Conservation (phyloP, 1,284 basidiomycete genomes). For the Marasmius fiardii region DNA sequence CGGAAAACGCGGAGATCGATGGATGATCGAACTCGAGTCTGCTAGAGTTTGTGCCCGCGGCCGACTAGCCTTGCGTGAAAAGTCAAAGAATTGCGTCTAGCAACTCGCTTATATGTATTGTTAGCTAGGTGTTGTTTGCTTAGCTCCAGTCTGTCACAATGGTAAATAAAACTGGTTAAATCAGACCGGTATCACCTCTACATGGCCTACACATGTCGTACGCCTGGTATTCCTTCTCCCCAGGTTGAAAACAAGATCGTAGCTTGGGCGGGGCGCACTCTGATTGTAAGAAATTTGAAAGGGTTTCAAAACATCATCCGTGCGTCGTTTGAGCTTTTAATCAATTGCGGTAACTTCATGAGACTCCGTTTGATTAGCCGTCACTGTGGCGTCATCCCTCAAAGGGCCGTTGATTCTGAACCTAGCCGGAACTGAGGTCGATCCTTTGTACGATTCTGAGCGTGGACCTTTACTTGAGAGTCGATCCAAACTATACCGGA, state of each 20-base stretch:
- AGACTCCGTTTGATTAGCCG: slow-evolving; percentile 41
- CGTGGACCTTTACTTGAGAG: slow-evolving; percentile 85
- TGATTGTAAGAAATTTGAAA: slow-evolving; percentile 89
- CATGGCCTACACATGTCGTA: slow-evolving; percentile 76
- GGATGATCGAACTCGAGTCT: too few species aligned
- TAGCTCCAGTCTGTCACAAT: too few species aligned
- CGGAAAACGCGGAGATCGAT: too few species aligned
- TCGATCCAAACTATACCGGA: slow-evolving; percentile 66
- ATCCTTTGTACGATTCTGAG: slow-evolving; percentile 64
- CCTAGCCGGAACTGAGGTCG: slow-evolving; percentile 70
- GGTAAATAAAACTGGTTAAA: too few species aligned
- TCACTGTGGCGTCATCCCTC: slow-evolving; percentile 81
- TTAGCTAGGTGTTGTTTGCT: too few species aligned
- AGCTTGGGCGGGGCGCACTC: slow-evolving; percentile 92
- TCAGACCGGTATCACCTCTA: slow-evolving; percentile 88
- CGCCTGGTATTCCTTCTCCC: slow-evolving; percentile 27
- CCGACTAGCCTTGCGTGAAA: too few species aligned
- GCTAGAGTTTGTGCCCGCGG: too few species aligned
- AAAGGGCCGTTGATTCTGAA: slow-evolving; percentile 65
- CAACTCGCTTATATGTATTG: too few species aligned
- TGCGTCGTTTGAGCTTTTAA: slow-evolving; percentile 32
- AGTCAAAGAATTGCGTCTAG: too few species aligned
- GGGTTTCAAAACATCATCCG: slow-evolving; percentile 84
- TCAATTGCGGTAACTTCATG: slow-evolving; percentile 4
- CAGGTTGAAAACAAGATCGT: neutral